Conservation (phyloP, 257 asterid species). For the Fraxinus quadrangulata region DNA sequence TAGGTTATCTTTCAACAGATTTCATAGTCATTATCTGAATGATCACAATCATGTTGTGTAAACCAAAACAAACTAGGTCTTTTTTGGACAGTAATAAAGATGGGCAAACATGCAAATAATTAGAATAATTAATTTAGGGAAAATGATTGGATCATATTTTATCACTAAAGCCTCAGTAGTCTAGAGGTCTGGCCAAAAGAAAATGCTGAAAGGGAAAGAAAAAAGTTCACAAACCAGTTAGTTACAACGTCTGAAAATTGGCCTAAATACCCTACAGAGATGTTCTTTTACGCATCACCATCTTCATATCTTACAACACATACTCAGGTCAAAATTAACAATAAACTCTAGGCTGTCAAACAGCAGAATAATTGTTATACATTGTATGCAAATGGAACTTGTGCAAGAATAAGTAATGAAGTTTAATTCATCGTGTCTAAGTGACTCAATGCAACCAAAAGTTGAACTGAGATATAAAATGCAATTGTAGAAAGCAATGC, state of each 20-base stretch:
- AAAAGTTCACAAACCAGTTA: neutral
- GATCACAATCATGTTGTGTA: neutral
- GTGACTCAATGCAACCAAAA: neutral
- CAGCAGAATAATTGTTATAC: neutral
- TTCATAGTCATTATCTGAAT: neutral
- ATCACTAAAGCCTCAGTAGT: neutral
- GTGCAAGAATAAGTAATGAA: neutral
- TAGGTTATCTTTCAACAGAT: neutral
- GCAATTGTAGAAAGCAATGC: neutral
- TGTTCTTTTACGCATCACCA: neutral
- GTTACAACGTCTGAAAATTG: neutral
- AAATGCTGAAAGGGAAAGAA: neutral
- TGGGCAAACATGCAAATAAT: neutral
- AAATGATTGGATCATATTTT: neutral
- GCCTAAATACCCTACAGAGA: neutral
- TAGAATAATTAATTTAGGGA: neutral
- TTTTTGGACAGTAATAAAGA: neutral
- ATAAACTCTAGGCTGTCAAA: neutral
- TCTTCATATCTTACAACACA: conserved; percentile 21
- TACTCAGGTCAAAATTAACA: neutral
- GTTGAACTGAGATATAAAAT: neutral
- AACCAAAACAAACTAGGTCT: neutral
- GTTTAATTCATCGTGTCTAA: neutral
- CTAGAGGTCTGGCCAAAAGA: neutral
- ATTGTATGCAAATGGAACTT: neutral